Conservation (phyloP, 345 rosid genomes). For the Raphanus raphanistrum region DNA sequence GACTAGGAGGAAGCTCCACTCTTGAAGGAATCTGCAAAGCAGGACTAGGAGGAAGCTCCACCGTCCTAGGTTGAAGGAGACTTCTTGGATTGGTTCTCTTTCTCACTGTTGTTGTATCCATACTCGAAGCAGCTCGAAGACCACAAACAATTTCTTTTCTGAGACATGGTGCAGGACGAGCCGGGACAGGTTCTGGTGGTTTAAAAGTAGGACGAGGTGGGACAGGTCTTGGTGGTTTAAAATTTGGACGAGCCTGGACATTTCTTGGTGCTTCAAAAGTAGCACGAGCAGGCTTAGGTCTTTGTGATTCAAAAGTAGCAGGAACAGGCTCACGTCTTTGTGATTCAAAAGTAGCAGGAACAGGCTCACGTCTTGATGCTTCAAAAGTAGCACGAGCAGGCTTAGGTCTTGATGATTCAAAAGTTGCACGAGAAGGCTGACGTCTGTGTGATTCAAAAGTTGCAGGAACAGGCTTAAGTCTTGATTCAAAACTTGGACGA, state of each 20-base stretch:
- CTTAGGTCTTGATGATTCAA: neutral
- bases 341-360: constrained; percentile 1
- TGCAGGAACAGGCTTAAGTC: neutral
- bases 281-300: neutral
- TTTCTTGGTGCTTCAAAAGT: constrained; percentile 14
- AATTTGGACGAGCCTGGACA: neutral
- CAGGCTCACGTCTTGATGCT: neutral
- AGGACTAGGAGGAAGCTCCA: neutral
- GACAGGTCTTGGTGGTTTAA: constrained; percentile 2
- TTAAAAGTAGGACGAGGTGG: neutral
- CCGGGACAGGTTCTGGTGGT: neutral
- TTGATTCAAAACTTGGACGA: constrained; percentile 9
- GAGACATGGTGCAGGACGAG: neutral
- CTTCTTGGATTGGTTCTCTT: neutral
- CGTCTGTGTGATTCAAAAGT: neutral
- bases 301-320: neutral
- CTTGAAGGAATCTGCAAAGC: constrained; percentile 17
- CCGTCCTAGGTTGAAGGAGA: neutral
- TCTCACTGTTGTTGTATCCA: constrained; percentile 10
- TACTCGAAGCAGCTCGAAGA: constrained; percentile 17
- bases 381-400: constrained; percentile 1
- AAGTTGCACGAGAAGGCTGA: neutral
- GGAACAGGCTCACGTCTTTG: neutral
- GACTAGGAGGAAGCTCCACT: constrained; percentile 20
- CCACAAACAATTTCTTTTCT: constrained; percentile 27